Evolutionary conservation across 495 filamentous ascomycete species (phyloP).

Genomic region (Penicillium argentinense): DNA sequence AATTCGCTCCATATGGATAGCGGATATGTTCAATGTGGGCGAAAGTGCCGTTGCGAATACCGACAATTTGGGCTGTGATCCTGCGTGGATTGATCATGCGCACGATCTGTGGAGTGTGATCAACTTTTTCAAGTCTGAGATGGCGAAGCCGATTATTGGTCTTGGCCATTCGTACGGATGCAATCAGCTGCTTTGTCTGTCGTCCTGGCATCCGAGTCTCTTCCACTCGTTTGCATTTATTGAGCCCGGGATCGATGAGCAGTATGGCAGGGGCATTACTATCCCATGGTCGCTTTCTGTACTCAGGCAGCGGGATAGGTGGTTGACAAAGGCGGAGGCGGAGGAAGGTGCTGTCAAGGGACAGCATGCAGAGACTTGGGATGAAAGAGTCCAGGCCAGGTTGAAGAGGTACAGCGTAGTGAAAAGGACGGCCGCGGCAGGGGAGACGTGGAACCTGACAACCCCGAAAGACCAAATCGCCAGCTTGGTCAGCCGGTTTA

Average conservation of each 20-base stretch:
- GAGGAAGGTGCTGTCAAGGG: not conserved
- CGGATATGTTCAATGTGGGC: constrained; percentile 68
- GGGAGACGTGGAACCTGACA: not conserved
- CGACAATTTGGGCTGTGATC: constrained; percentile 6
- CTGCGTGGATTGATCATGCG: constrained; percentile 69
- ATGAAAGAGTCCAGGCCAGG: not conserved
- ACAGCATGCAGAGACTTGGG: not conserved
- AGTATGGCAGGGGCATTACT: not conserved
- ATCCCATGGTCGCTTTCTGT: not conserved
- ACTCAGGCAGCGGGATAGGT: not conserved
- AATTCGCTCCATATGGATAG: constrained; percentile 71
- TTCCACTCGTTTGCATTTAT: constrained; percentile 64
- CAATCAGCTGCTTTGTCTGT: constrained; percentile 28
- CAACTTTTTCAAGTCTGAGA: constrained; percentile 68
- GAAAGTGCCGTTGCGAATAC: constrained; percentile 21
- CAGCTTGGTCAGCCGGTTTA: not conserved
- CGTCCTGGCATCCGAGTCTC: constrained; percentile 75
- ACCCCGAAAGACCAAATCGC: not conserved
- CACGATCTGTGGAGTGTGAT: constrained; percentile 75
- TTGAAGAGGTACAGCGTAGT: constrained; percentile 1
- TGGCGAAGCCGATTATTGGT: constrained; percentile 61
- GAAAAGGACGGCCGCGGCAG: not conserved
- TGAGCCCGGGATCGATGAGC: constrained; percentile 46
- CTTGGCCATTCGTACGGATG: constrained; percentile 77
- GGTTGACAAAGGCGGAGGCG: not conserved